Evolutionary conservation across 805 yeast genomes (phyloP).

Genomic region (Metschnikowia henanensis): DNA sequence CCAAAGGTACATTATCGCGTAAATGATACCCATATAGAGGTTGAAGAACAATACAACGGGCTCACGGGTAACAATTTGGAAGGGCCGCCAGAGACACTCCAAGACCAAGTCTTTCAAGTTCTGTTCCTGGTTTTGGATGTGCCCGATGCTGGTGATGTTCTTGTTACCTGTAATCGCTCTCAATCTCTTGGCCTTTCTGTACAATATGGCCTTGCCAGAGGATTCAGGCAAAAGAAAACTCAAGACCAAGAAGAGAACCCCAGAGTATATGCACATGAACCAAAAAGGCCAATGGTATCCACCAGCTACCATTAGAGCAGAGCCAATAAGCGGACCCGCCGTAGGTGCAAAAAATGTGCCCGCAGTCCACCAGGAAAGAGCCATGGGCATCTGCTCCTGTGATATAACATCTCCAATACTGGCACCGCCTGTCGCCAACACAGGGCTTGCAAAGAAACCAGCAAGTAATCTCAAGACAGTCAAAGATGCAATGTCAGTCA

Average conservation of each 20-base stretch:
- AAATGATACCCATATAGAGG: conserved; percentile 16
- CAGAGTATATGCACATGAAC: conserved; percentile 15
- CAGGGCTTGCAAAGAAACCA: conserved; percentile 58
- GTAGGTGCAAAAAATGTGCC: conserved; percentile 58
- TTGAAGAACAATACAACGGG: conserved; percentile 16
- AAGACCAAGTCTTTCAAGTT: conserved; percentile 6
- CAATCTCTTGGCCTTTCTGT: conserved; percentile 17
- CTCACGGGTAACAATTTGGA: conserved; percentile 13
- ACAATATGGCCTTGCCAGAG: conserved; percentile 15
- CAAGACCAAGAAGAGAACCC: conserved; percentile 10
- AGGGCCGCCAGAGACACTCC: conserved; percentile 17
- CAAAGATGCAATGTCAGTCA: conserved; percentile 50
- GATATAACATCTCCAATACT: conserved; percentile 50
- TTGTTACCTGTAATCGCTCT: conserved; percentile 14
- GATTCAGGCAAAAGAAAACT: conserved; percentile 16
- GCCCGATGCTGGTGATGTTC: conserved; percentile 16
- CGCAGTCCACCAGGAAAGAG: conserved; percentile 52
- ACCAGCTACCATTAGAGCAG: conserved; percentile 37
- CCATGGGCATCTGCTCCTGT: conserved; percentile 44
- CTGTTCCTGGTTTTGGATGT: conserved; percentile 12
- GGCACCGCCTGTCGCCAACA: conserved; percentile 60
- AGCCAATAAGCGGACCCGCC: conserved; percentile 59
- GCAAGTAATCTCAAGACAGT: conserved; percentile 50
- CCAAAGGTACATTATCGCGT: conserved; percentile 17
- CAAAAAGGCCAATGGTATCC: conserved; percentile 18